These are phyloP conservation scores for Globisporangium paddicum DNA, from an alignment of 352 stramenopile species.

Conservation along the genomic window DNA sequence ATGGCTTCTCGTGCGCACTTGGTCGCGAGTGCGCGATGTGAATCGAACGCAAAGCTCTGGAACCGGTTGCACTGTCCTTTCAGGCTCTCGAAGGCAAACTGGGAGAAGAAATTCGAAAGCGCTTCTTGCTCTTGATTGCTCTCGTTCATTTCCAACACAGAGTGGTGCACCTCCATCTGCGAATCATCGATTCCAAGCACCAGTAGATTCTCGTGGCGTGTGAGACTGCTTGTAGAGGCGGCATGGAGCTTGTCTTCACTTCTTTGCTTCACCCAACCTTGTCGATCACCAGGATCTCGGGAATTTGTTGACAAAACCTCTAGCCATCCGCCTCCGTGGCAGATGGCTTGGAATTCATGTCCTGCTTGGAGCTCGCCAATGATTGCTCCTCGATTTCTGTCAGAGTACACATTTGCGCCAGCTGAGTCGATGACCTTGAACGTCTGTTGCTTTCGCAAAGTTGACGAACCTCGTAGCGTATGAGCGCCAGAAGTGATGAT, in stretches of 20 bases:
- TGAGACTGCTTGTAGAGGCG: conserved; percentile 6
- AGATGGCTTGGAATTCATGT: conserved; percentile 17
- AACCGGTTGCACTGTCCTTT: conserved; percentile 56
- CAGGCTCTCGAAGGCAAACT: conserved; percentile 57
- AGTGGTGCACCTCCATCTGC: conserved; percentile 24
- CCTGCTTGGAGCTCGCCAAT: conserved; percentile 16
- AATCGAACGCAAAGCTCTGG: conserved; percentile 61
- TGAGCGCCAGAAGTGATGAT: conserved; percentile 14
- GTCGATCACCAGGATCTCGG: background rate
- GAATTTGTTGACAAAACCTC: conserved; percentile 10
- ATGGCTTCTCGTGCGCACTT: conserved; percentile 50
- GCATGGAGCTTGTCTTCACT: conserved; percentile 35
- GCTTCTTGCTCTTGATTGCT: conserved; percentile 51
- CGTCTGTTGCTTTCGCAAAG: background rate
- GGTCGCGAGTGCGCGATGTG: conserved; percentile 49
- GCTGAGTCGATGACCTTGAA: conserved; percentile 28
- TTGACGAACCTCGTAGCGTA: too few relatives aligned
- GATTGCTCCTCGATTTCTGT: conserved; percentile 12
- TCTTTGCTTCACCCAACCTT: conserved; percentile 43
- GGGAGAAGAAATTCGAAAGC: conserved; percentile 52
- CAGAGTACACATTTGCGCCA: conserved; percentile 22
- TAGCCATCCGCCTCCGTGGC: conserved; percentile 26
- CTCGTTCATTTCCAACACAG: conserved; percentile 51
- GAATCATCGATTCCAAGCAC: conserved; percentile 57
- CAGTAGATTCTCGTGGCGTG: conserved; percentile 49